A percentile compares a stretch with the other conserved stretches of the same genome.
phyloP scores from a whole-genome alignment of 257 asterid genomes.

The Nyctanthes arbortristis region DNA sequence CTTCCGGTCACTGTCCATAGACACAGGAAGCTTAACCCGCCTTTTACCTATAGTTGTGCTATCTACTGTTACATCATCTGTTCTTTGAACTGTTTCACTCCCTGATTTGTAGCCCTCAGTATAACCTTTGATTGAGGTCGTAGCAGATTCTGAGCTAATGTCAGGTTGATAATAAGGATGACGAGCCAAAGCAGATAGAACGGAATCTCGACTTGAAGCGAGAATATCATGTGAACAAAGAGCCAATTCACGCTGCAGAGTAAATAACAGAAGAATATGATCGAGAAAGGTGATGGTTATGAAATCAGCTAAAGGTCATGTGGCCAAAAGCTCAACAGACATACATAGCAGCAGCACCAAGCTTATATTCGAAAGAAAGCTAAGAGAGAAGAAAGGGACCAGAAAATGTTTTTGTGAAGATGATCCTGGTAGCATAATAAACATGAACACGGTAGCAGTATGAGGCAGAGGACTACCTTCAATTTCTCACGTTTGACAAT shows the following conservation, averaged over 20 bases:
- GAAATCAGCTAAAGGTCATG: slow-evolving; percentile 3
- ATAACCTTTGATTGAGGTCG: slow-evolving; percentile 78
- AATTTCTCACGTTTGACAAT: slow-evolving; percentile 86
- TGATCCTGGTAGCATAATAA: not conserved
- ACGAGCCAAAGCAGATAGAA: slow-evolving; percentile 72
- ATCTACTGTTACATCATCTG: slow-evolving; percentile 87
- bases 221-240: slow-evolving; percentile 85
- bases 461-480: slow-evolving; percentile 58
- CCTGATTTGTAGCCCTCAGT: slow-evolving; percentile 75
- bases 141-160: slow-evolving; percentile 93
- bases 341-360: slow-evolving; percentile 5
- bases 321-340: slow-evolving; percentile 2
- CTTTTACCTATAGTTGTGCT: slow-evolving; percentile 80
- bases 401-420: not conserved
- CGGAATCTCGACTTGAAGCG: slow-evolving; percentile 75
- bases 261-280: slow-evolving; percentile 17
- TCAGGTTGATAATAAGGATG: slow-evolving; percentile 79
- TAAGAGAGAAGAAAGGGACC: slow-evolving; percentile 7
- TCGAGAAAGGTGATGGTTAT: not conserved
- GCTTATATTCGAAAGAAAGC: not conserved
- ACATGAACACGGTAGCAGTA: not conserved
- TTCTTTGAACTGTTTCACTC: slow-evolving; percentile 70
- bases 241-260: slow-evolving; percentile 91
- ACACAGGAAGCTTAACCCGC: slow-evolving; percentile 49
- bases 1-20: slow-evolving; percentile 70